Conservation (phyloP, 345 rosid genomes). For the Leavenworthia alabamica region DNA sequence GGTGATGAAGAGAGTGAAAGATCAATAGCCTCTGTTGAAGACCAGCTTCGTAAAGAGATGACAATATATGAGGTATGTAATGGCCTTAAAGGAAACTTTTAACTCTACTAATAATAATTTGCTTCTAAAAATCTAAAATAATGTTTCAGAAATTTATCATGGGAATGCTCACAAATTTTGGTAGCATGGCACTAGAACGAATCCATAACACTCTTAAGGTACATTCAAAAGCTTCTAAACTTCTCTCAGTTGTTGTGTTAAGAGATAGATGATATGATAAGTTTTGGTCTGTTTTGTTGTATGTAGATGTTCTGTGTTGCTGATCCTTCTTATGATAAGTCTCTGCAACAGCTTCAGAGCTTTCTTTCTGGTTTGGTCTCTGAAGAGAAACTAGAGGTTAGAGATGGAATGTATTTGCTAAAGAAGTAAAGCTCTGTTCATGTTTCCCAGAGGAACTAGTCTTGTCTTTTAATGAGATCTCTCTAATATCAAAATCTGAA, state of each 20-base stretch:
- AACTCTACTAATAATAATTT: background rate
- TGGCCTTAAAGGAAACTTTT: background rate
- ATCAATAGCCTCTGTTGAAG: constrained; percentile 75
- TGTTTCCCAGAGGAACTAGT: background rate
- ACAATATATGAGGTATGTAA: constrained; percentile 70
- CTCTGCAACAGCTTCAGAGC: constrained; percentile 86
- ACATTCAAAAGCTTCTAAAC: background rate
- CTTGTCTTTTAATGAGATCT: background rate
- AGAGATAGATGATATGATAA: background rate
- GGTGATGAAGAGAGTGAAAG: constrained; percentile 83
- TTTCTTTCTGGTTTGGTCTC: constrained; percentile 75
- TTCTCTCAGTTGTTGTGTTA: background rate
- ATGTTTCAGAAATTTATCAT: constrained; percentile 68
- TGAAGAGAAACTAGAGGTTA: constrained; percentile 81
- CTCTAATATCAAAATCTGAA: background rate
- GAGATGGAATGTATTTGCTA: constrained; percentile 70
- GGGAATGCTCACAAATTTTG: constrained; percentile 96
- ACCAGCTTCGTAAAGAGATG: constrained; percentile 87
- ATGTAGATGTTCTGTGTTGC: constrained; percentile 93
- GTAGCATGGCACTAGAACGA: constrained; percentile 81
- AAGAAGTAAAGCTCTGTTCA: constrained; percentile 47
- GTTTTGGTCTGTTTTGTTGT: constrained; percentile 13
- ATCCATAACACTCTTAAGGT: constrained; percentile 94
- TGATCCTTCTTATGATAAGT: constrained; percentile 87
- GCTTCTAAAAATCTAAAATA: constrained; percentile 11